phyloP scores from a whole-genome alignment of 257 asterid species.

The Echium plantagineum region DNA sequence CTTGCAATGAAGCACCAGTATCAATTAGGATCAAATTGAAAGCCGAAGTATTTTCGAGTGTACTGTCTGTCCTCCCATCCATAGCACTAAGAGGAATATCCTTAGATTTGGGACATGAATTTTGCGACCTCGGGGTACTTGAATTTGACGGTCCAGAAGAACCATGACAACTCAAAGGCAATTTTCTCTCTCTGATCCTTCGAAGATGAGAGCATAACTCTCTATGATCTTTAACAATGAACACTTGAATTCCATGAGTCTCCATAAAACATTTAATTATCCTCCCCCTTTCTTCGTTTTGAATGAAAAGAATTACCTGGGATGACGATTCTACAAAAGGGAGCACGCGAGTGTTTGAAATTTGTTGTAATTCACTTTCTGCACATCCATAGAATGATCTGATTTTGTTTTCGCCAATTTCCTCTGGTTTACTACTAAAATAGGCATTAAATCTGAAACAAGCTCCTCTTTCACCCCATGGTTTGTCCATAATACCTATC shows the following conservation, averaged over 20 bases:
- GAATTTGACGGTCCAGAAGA: constrained; percentile 17
- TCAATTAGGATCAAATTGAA: constrained; percentile 45
- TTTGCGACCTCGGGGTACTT: constrained; percentile 6
- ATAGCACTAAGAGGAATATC: constrained; percentile 37
- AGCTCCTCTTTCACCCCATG: constrained; percentile 11
- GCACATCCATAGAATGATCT: constrained; percentile 13
- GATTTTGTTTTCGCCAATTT: constrained; percentile 9
- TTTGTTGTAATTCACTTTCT: constrained; percentile 17
- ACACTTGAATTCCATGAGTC: constrained; percentile 48
- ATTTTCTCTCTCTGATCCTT: constrained; percentile 23
- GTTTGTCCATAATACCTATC: constrained; percentile 18
- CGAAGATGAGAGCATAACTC: constrained; percentile 37
- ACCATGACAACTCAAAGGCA: constrained; percentile 9
- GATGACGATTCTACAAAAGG: constrained; percentile 29
- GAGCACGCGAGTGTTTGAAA: too few relatives aligned
- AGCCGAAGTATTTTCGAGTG: neutral
- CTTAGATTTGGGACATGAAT: constrained; percentile 26
- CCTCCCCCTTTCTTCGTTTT: constrained; percentile 31
- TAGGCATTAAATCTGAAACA: constrained; percentile 18
- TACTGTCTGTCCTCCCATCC: constrained; percentile 26
- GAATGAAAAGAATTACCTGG: constrained; percentile 44
- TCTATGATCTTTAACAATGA: constrained; percentile 27
- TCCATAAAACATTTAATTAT: constrained; percentile 12
- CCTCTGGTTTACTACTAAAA: constrained; percentile 2
- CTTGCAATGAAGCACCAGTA: constrained; percentile 29